Percentiles rank a stretch among this genome's conserved stretches.
These are phyloP conservation scores for Trametes hirsuta DNA, from an alignment of 1,284 basidiomycete species.

Conservation along the genomic window DNA sequence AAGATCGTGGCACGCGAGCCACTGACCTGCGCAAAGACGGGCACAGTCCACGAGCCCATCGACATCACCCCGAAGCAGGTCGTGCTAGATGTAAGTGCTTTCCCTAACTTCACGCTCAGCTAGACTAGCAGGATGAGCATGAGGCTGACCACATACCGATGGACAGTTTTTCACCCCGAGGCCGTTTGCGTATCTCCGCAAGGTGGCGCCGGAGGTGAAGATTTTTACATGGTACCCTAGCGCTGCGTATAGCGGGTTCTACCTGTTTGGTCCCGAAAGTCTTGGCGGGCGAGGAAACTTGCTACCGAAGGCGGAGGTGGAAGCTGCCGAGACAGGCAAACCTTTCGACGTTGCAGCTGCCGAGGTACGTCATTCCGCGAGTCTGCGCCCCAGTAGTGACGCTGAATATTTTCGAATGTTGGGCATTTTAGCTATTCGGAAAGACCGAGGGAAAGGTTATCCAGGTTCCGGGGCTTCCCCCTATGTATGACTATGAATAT, in stretches of 20 bases:
- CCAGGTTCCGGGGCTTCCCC: constrained; percentile 23
- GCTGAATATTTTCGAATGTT: neutral
- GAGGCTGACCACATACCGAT: neutral
- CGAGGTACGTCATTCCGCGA: constrained; percentile 3
- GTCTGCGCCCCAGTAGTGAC: neutral
- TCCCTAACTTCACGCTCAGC: neutral
- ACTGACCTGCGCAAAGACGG: constrained; percentile 5
- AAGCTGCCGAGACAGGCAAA: constrained; percentile 13
- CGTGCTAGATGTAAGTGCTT: constrained; percentile 14
- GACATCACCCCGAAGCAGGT: constrained; percentile 6
- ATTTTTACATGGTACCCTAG: constrained; percentile 20
- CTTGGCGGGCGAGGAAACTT: constrained; percentile 21
- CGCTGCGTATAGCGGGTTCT: constrained; percentile 10
- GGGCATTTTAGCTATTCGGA: constrained; percentile 8
- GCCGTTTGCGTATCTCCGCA: constrained; percentile 8
- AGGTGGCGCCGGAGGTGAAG: constrained; percentile 13
- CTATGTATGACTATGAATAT: constrained; percentile 30
- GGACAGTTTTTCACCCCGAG: constrained; percentile 17
- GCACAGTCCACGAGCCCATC: neutral
- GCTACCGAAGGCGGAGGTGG: constrained; percentile 13
- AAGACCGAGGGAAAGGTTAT: constrained; percentile 12
- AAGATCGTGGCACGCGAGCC: constrained; percentile 2
- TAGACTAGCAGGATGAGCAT: neutral
- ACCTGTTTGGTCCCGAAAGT: constrained; percentile 18
- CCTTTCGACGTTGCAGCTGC: constrained; percentile 15